Evolutionary conservation across 306 rosid species (phyloP).

Genomic region (Vigna radiata): DNA sequence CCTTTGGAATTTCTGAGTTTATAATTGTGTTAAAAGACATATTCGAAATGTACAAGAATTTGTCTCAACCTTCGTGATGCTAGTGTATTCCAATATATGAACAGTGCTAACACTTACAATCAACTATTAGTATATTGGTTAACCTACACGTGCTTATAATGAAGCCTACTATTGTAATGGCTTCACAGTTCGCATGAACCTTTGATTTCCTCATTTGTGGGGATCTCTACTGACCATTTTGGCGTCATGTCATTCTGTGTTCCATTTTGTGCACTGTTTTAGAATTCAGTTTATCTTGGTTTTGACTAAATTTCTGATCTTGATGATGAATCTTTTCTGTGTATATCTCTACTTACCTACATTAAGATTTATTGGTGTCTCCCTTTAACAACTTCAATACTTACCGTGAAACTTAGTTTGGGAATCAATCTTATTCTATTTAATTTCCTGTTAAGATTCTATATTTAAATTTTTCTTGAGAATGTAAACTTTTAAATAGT

Average conservation of each 20-base stretch:
- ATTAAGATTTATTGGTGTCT: constrained; percentile 4
- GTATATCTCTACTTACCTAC: background rate
- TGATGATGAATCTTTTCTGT: background rate
- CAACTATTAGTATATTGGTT: background rate
- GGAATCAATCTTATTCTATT: constrained; percentile 28
- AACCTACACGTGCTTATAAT: background rate
- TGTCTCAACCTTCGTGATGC: constrained; percentile 23
- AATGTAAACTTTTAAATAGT: background rate
- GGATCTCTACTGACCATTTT: background rate
- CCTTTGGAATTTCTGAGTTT: constrained; percentile 16
- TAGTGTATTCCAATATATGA: constrained; percentile 32
- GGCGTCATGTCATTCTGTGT: background rate
- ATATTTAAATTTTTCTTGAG: background rate
- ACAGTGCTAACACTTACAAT: background rate
- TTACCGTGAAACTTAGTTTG: constrained; percentile 5
- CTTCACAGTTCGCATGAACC: constrained; percentile 2
- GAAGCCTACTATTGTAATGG: constrained; percentile 24
- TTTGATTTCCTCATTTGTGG: constrained; percentile 22
- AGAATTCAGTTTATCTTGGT: constrained; percentile 1
- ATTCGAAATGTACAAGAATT: constrained; percentile 11
- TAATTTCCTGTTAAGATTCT: constrained; percentile 5
- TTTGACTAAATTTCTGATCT: constrained; percentile 9
- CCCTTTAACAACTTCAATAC: constrained; percentile 1
- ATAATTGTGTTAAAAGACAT: background rate
- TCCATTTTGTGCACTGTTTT: constrained; percentile 1